Percentiles rank a stretch among this genome's conserved stretches.
Conservation (phyloP, 768 basidiomycete species). For the Tylopilus rubrobrunneus region DNA sequence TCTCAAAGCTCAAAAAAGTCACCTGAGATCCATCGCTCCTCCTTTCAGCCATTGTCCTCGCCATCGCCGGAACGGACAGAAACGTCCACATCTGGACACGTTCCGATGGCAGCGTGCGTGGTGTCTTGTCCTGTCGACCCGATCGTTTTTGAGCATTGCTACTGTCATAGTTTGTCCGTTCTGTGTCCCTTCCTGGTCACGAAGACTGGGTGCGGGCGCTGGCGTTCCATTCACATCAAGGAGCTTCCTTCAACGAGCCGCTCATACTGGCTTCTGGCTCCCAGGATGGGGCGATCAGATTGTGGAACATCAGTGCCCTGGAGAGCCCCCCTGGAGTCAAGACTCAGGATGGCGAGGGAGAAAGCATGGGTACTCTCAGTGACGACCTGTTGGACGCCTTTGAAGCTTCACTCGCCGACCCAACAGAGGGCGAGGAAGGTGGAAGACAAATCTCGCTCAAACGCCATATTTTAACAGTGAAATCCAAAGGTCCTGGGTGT, state of each 20-base stretch:
- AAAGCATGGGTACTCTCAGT: slow-evolving; percentile 34
- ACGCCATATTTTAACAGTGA: slow-evolving; percentile 72
- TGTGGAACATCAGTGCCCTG: slow-evolving; percentile 79
- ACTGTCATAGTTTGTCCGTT: slow-evolving; percentile 49
- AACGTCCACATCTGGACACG: slow-evolving; percentile 76
- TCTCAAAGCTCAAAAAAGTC: background rate
- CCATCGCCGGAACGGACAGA: slow-evolving; percentile 77
- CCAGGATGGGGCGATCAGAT: slow-evolving; percentile 88
- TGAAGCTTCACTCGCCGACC: slow-evolving; percentile 72
- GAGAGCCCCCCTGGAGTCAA: slow-evolving; percentile 12
- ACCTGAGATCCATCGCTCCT: background rate
- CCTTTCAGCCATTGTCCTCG: slow-evolving; percentile 59
- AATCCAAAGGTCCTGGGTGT: slow-evolving; percentile 32
- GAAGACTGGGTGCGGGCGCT: slow-evolving; percentile 94
- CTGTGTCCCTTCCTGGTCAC: slow-evolving; percentile 70
- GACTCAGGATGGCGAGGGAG: slow-evolving; percentile 9
- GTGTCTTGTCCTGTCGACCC: background rate
- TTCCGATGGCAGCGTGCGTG: slow-evolving; percentile 51
- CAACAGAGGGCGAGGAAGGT: slow-evolving; percentile 72
- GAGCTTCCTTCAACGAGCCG: slow-evolving; percentile 25
- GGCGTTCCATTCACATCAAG: slow-evolving; percentile 49
- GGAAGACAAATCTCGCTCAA: slow-evolving; percentile 87
- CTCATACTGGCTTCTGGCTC: slow-evolving; percentile 89
- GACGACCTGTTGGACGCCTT: slow-evolving; percentile 87
- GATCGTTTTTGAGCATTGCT: background rate